These are phyloP conservation scores for Pleurotus djamor DNA, from an alignment of 768 basidiomycete genomes.

Conservation along the genomic window DNA sequence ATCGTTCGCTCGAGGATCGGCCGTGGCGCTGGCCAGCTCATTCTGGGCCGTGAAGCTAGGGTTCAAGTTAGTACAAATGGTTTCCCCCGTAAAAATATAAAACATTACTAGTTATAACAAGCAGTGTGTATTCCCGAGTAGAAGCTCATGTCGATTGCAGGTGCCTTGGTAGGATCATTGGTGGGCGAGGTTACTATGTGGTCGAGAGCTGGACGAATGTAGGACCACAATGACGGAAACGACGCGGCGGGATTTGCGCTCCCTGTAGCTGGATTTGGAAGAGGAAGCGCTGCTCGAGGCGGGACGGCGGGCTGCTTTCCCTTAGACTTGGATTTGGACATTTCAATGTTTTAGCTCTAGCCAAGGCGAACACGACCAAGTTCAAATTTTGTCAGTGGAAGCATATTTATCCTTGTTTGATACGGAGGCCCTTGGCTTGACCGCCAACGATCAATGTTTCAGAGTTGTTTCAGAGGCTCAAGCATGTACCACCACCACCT, in stretches of 20 bases:
- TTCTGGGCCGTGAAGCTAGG: conserved; percentile 54
- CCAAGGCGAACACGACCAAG: too few relatives aligned
- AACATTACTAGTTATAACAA: conserved; percentile 74
- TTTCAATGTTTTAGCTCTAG: neutral
- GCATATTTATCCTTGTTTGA: too few relatives aligned
- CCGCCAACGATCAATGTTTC: too few relatives aligned
- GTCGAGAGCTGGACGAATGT: conserved; percentile 71
- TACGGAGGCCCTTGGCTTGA: too few relatives aligned
- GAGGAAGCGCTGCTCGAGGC: conserved; percentile 20
- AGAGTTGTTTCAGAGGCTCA: too few relatives aligned
- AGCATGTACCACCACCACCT: too few relatives aligned
- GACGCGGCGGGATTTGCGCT: conserved; percentile 77
- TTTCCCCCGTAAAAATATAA: neutral
- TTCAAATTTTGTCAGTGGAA: too few relatives aligned
- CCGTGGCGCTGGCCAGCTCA: conserved; percentile 35
- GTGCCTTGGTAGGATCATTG: conserved; percentile 58
- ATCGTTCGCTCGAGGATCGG: conserved; percentile 22
- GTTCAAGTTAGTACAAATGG: conserved; percentile 15
- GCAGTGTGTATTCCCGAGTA: conserved; percentile 80
- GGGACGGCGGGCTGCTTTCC: conserved; percentile 22
- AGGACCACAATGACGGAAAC: conserved; percentile 70
- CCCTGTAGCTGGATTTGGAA: conserved; percentile 55
- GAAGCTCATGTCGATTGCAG: conserved; percentile 67
- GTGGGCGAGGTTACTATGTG: conserved; percentile 74
- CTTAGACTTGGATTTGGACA: conserved; percentile 18